Evolutionary conservation across 169 alveolate species (phyloP), one percentile per base, ranked within the genome.

Genomic region (Eimeria acervulina): DNA sequence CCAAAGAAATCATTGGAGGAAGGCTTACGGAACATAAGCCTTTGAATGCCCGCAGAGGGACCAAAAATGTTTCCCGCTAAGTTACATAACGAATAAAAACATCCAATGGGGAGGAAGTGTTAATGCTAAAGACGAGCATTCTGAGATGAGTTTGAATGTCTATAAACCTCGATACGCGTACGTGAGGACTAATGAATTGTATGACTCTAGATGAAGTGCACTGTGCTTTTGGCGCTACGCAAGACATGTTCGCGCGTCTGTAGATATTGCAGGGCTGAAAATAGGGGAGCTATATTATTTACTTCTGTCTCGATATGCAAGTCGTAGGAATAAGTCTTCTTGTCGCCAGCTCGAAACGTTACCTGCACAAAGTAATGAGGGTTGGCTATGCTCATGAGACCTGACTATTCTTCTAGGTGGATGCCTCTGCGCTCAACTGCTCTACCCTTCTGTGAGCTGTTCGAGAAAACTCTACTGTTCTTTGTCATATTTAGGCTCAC

Each of bases 11-110:
- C 28, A 44, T 31, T 31, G 89, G 70, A 0, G 96, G 96, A 6
- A 66, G 28, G 40, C 70, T 81, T 26, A 94, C 31, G 93, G 47
- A 94, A 23, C 96, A 89, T 42, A 94, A 42, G 81, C 96, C 96
- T 61, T 72, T 59, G 89, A 94, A 42, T 19, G 96, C 96, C 74
- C 96, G 96, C 47, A 94, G 76, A 4, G 96, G 96, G 15, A 94
- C 89, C 52, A 94, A n/a, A 70, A 94, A 94, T 78, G 61, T 94
- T 72, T 94, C 96, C 61, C 96, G 76, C 96, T 94, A 38, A 28
- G 51, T 26, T n/a, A 23, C 83, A 63, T 26, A 87, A 63, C 66
- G 42, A 66, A 40, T n/a, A 63, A n/a, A n/a, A 21, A 31, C 47
- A 59, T 28, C 52, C 40, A 36, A 51, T 36, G 8, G 23, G 36